Percentiles rank a stretch among this genome's conserved stretches.
phyloP scores from a whole-genome alignment of 2,329 filamentous ascomycete species.

The Botrytis cinerea region DNA sequence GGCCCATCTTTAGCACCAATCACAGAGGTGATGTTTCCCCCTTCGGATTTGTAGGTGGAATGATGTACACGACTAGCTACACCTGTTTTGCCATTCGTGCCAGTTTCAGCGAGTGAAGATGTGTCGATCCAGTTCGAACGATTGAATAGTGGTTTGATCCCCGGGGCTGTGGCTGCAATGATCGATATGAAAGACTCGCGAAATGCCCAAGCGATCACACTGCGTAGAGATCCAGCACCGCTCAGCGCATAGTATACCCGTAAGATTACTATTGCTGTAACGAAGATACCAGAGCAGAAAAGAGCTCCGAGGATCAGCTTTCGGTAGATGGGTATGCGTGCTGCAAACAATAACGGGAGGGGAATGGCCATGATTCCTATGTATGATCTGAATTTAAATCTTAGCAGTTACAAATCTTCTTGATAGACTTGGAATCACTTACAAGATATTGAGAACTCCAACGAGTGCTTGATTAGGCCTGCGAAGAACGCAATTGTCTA shows the following conservation, averaged over 20 bases:
- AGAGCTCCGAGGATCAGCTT: neutral
- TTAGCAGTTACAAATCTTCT: neutral
- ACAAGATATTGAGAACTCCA: constrained; percentile 15
- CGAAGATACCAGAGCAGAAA: constrained; percentile 1
- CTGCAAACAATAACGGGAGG: neutral
- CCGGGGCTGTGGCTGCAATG: neutral
- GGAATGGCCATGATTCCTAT: constrained; percentile 10
- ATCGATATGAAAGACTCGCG: constrained; percentile 3
- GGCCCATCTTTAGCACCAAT: neutral
- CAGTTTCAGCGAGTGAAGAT: neutral
- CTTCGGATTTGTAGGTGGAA: neutral
- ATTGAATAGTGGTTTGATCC: constrained; percentile 2
- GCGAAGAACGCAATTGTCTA: constrained; percentile 4
- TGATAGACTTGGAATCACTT: neutral
- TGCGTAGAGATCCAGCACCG: neutral
- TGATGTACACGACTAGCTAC: neutral
- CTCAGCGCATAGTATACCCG: constrained; percentile 1
- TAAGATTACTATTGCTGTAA: neutral
- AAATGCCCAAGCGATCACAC: neutral
- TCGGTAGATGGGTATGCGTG: neutral
- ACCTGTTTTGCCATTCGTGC: neutral
- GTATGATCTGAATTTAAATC: neutral
- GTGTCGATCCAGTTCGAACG: neutral
- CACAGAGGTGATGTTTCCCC: neutral
- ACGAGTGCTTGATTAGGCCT: neutral